Conservation (phyloP, 1,284 basidiomycete species). For the Sphaerobolus stellatus region DNA sequence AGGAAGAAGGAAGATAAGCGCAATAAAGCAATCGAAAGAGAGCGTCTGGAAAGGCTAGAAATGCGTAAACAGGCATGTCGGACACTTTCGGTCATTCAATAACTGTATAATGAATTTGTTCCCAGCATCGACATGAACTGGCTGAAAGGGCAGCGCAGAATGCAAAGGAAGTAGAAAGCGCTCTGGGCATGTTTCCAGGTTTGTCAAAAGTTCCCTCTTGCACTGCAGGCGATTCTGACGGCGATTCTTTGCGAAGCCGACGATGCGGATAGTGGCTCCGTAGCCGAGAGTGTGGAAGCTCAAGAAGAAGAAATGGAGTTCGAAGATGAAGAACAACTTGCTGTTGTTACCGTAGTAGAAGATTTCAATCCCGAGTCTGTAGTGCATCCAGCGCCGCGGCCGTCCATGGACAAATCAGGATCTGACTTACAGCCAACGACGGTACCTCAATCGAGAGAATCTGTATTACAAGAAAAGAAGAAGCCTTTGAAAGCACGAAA, state of each 20-base stretch:
- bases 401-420: slow-evolving; percentile 3
- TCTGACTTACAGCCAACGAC: slow-evolving; percentile 1
- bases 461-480: neutral
- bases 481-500: slow-evolving; percentile 3
- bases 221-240: slow-evolving; percentile 13
- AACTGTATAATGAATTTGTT: slow-evolving; percentile 11
- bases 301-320: slow-evolving; percentile 58
- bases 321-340: slow-evolving; percentile 73
- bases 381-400: slow-evolving; percentile 25
- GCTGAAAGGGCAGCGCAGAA: slow-evolving; percentile 70
- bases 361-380: slow-evolving; percentile 70
- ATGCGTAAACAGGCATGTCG: slow-evolving; percentile 63
- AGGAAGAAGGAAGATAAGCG: slow-evolving; percentile 70
- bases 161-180: slow-evolving; percentile 65
- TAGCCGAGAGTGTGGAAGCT: slow-evolving; percentile 1
- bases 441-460: neutral
- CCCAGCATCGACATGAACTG: slow-evolving; percentile 65
- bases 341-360: slow-evolving; percentile 79
- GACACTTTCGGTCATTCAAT: slow-evolving; percentile 5
- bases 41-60: slow-evolving; percentile 68
- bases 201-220: neutral
- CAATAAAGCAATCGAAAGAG: slow-evolving; percentile 62
- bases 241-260: slow-evolving; percentile 10
- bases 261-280: slow-evolving; percentile 19
- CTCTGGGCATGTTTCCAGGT: slow-evolving; percentile 42